phyloP scores from a whole-genome alignment of 169 alveolate species.

The Plasmodium berghei region DNA sequence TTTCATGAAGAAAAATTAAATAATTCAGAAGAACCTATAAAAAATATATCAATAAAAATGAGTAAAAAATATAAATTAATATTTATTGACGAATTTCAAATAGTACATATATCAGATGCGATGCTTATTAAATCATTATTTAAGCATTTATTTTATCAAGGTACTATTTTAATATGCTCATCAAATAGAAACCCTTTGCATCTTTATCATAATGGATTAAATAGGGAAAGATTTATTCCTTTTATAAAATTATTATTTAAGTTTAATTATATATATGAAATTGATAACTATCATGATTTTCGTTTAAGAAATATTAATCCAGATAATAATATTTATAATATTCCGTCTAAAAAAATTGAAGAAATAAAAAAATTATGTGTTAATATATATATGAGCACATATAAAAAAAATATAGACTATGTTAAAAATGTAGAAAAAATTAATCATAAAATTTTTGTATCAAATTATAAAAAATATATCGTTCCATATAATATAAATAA shows the following conservation, averaged over 20 bases:
- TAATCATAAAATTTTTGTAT: constrained; percentile 23
- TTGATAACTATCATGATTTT: constrained; percentile 64
- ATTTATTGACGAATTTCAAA: constrained; percentile 85
- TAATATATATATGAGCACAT: constrained; percentile 19
- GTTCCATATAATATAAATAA: constrained; percentile 46
- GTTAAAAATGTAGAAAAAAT: constrained; percentile 32
- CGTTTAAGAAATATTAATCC: constrained; percentile 37
- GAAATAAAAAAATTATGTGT: constrained; percentile 41
- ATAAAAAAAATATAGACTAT: constrained; percentile 30
- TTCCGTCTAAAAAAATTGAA: constrained; percentile 49
- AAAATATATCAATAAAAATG: constrained; percentile 76
- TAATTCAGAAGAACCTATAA: constrained; percentile 74
- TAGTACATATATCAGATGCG: constrained; percentile 86
- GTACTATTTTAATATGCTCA: constrained; percentile 79
- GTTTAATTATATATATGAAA: constrained; percentile 68
- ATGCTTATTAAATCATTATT: constrained; percentile 84
- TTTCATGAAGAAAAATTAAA: constrained; percentile 78
- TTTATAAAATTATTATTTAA: constrained; percentile 78
- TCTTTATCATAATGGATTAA: constrained; percentile 81
- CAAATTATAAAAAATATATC: constrained; percentile 36
- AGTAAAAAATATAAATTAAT: constrained; percentile 77
- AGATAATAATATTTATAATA: constrained; percentile 23
- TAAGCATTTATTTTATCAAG: constrained; percentile 79
- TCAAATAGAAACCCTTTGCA: constrained; percentile 84
- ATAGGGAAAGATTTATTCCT: constrained; percentile 83